Evolutionary conservation across 148 eudicot species (phyloP), one percentile per base, ranked within the genome.

Genomic region (Silene latifolia): DNA sequence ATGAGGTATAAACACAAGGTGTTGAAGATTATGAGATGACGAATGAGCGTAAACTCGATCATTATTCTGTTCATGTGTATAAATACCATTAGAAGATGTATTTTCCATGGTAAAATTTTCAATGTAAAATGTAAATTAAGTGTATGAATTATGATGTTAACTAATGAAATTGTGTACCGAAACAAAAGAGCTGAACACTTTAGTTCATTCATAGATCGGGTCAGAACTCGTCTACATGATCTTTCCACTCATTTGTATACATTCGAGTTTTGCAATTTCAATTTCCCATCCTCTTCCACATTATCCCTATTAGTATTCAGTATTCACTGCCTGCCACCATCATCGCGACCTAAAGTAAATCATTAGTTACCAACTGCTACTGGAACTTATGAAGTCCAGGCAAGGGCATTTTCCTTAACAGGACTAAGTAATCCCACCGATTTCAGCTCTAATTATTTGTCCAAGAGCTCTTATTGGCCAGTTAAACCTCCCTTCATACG

Each of bases 1-100:
- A 78, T 71, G 10, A 83, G 65, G 71, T 88, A 82, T 59, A 82
- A 81, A 69, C 79, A 72, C 46, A 86, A 88, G 79, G 80, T 21
- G 56, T 42, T 67, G 71, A 67, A 20, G 56, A 67, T 3, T 46
- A 8, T n/a, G 14, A 15, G 3, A 9, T 51, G n/a, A n/a, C n/a
- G n/a, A n/a, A n/a, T n/a, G 9, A 51, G 17, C 17, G 4, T 3
- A 51, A 51, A 51, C 56, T 51, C 14, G 56, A 2, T 39, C 44
- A 39, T 39, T 4, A 51, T 51, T 11, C 56, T 51, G 56, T 51
- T 51, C 56, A 51, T 51, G 4, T 14, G 71, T 20, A 1, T 67
- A 20, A 20, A 9, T 64, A 63, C 5, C 15, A 39, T n/a, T 42
- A 19, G 1, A 67, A 19, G 51, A 27, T 64, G 51, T 67, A 42